Evolutionary conservation across 768 basidiomycete species (phyloP).

Genomic region (Dentipellis fragilis): DNA sequence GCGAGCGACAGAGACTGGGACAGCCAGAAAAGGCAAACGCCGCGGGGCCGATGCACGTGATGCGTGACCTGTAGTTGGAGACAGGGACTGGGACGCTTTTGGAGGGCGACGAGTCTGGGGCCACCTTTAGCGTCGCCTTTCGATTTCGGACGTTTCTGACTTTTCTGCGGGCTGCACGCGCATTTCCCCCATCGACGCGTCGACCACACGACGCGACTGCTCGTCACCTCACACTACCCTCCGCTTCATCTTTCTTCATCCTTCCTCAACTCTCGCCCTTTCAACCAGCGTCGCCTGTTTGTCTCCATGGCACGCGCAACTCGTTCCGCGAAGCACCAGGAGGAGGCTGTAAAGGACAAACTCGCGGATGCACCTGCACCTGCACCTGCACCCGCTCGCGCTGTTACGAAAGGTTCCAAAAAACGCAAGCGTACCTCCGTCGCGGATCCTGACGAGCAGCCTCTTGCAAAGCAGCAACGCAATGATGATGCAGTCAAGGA

Average conservation of each 20-base stretch:
- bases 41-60: constrained; percentile 4
- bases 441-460: constrained; percentile 36
- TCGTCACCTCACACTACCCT: background rate
- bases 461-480: constrained; percentile 39
- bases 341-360: constrained; percentile 23
- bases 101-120: background rate
- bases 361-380: constrained; percentile 10
- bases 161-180: constrained; percentile 20
- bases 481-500: constrained; percentile 24
- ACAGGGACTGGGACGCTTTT: constrained; percentile 5
- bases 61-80: background rate
- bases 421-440: constrained; percentile 60
- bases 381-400: constrained; percentile 15
- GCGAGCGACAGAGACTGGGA: background rate
- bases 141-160: constrained; percentile 6
- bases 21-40: background rate
- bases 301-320: constrained; percentile 65
- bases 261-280: background rate
- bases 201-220: too few species aligned
- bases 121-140: background rate
- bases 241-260: constrained; percentile 10
- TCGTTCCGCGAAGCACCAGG: constrained; percentile 44
- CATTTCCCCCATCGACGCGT: background rate
- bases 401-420: constrained; percentile 30
- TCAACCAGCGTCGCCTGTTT: constrained; percentile 5